Percentiles rank a stretch among this genome's conserved stretches.
Conservation (phyloP, 805 yeast species). For the Starmerella lactis-condensi region DNA sequence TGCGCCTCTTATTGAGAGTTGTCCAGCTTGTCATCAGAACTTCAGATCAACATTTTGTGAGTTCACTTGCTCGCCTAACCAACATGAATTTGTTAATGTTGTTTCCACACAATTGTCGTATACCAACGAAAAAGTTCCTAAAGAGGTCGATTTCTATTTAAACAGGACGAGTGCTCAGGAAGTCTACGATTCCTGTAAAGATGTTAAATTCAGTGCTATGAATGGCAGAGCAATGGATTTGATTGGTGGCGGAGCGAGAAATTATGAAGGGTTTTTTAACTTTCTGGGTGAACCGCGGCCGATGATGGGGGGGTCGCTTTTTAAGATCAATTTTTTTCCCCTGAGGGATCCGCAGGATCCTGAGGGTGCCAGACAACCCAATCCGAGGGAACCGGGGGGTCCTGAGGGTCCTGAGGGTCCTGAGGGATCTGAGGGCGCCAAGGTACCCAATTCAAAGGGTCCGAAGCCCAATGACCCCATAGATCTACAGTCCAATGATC, state of each 20-base stretch:
- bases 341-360: no score
- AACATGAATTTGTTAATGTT: constrained; percentile 53
- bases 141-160: constrained; percentile 49
- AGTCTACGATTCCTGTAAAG: constrained; percentile 70
- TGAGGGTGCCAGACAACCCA: no score
- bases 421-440: no score
- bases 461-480: constrained; percentile 29
- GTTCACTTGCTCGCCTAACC: constrained; percentile 79
- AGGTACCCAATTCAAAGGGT: no score
- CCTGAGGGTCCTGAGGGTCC: no score
- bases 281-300: constrained; percentile 93
- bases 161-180: constrained; percentile 39
- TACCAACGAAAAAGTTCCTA: constrained; percentile 40
- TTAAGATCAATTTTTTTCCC: constrained; percentile 79
- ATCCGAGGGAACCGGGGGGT: no score
- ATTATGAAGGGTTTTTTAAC: constrained; percentile 53
- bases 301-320: constrained; percentile 82
- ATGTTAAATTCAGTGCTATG: constrained; percentile 80
- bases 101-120: constrained; percentile 33
- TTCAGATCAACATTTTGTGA: constrained; percentile 65
- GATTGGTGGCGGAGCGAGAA: constrained; percentile 90
- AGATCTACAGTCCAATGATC: background rate
- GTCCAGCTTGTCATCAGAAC: constrained; percentile 85
- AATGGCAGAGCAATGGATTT: constrained; percentile 94
- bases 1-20: constrained; percentile 62